phyloP scores from a whole-genome alignment of 2,329 filamentous ascomycete species.

The Mycosphaerella sp. region DNA sequence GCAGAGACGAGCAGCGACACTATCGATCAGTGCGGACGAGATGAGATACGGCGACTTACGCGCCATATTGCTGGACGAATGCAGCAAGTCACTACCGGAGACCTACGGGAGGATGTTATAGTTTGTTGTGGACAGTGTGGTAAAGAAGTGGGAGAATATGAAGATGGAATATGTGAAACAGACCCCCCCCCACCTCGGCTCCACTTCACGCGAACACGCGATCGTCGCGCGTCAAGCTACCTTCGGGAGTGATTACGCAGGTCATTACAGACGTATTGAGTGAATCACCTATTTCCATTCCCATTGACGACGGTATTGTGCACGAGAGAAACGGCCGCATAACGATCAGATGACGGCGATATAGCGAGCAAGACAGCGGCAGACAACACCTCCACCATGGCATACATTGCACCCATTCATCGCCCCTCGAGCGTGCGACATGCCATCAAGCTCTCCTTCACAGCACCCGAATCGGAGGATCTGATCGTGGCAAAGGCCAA shows the following conservation, averaged over 20 bases:
- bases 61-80: neutral
- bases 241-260: no score
- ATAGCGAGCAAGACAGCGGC: neutral
- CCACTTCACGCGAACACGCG: slow-evolving; percentile 3
- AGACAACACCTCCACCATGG: slow-evolving; percentile 53
- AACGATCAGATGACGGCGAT: neutral
- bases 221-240: slow-evolving; percentile 10
- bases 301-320: neutral
- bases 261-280: neutral
- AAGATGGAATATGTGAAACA: no score
- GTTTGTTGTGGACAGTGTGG: neutral
- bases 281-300: neutral
- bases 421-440: slow-evolving; percentile 84
- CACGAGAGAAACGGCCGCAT: neutral
- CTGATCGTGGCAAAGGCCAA: slow-evolving; percentile 84
- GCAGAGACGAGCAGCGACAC: slow-evolving; percentile 14
- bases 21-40: neutral
- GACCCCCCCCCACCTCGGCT: slow-evolving; percentile 1
- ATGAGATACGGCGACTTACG: slow-evolving; percentile 1
- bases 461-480: slow-evolving; percentile 68
- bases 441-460: slow-evolving; percentile 73
- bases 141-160: neutral
- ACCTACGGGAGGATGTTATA: no score
- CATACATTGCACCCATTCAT: slow-evolving; percentile 91
- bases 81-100: neutral